Conservation (phyloP, 2,329 filamentous ascomycete genomes). For the Paecilomyces niveus region DNA sequence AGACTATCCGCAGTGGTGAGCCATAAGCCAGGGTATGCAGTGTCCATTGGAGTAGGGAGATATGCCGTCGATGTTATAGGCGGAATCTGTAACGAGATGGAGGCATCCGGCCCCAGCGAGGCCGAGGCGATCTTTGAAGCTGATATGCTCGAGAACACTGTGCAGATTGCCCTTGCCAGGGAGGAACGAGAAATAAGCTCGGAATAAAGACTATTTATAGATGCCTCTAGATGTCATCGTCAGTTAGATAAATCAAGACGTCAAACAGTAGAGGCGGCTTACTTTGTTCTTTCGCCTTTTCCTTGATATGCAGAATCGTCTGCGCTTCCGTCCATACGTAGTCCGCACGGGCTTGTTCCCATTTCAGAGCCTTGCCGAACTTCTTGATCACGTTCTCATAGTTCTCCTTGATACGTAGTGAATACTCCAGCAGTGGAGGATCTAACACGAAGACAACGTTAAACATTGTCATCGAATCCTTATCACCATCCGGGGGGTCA, state of each 20-base stretch:
- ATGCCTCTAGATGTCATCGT: conserved; percentile 19
- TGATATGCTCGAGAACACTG: conserved; percentile 73
- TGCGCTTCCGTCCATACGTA: conserved; percentile 92
- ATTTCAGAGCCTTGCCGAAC: conserved; percentile 85
- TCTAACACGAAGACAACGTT: conserved; percentile 90
- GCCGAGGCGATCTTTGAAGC: conserved; percentile 80
- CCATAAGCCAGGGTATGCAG: conserved; percentile 69
- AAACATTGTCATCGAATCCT: conserved; percentile 85
- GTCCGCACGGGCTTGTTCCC: conserved; percentile 80
- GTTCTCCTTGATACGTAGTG: conserved; percentile 65
- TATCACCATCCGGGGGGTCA: conserved; percentile 31
- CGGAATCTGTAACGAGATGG: conserved; percentile 58
- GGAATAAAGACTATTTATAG: conserved; percentile 32
- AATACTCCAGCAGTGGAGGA: conserved; percentile 69
- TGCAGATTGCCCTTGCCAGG: conserved; percentile 73
- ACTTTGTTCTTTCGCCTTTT: conserved; percentile 64
- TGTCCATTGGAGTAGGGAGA: conserved; percentile 61
- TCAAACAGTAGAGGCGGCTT: conserved; percentile 4
- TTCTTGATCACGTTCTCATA: conserved; percentile 88
- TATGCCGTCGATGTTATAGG: conserved; percentile 62
- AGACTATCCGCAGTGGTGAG: conserved; percentile 79
- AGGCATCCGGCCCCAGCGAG: conserved; percentile 59
- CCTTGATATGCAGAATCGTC: conserved; percentile 70
- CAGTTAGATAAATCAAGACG: conserved; percentile 10
- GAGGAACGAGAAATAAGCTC: conserved; percentile 57